These are phyloP conservation scores for Termitomyces sp. DNA, from an alignment of 768 basidiomycete species.

Conservation along the genomic window DNA sequence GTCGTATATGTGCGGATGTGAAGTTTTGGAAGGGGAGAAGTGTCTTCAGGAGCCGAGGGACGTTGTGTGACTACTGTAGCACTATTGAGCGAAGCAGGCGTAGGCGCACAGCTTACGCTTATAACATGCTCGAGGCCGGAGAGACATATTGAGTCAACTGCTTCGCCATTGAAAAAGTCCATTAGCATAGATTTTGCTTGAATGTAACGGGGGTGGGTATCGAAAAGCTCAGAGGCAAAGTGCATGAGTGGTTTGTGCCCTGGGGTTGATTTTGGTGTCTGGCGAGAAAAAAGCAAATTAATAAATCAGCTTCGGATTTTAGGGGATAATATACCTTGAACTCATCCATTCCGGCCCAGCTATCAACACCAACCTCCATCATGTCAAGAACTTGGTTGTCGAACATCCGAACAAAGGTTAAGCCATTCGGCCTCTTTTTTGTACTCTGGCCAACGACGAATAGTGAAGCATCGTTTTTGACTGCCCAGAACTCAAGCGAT, in stretches of 20 bases:
- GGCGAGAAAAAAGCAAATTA: constrained; percentile 21
- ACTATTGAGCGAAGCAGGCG: constrained; percentile 46
- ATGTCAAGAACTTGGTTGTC: constrained; percentile 87
- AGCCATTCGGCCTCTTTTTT: constrained; percentile 88
- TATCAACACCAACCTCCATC: constrained; percentile 89
- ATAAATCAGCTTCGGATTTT: background rate
- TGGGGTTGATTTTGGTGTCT: constrained; percentile 82
- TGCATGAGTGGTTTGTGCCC: constrained; percentile 92
- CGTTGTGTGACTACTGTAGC: constrained; percentile 23
- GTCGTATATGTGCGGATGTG: constrained; percentile 87
- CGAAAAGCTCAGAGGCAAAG: constrained; percentile 93
- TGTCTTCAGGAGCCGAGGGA: constrained; percentile 29
- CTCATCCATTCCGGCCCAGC: constrained; percentile 69
- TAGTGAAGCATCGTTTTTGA: constrained; percentile 91
- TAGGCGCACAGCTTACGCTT: constrained; percentile 70
- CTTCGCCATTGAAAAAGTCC: constrained; percentile 87
- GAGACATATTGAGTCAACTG: constrained; percentile 77
- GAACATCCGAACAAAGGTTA: constrained; percentile 84
- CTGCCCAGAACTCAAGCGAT: constrained; percentile 88
- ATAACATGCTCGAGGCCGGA: constrained; percentile 85
- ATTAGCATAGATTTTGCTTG: constrained; percentile 91
- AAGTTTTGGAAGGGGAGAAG: constrained; percentile 62
- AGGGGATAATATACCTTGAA: constrained; percentile 64
- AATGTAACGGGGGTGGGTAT: constrained; percentile 86
- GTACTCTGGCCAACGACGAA: constrained; percentile 88